phyloP scores from a whole-genome alignment of 2,329 filamentous ascomycete genomes.

The Aureobasidium sp. region DNA sequence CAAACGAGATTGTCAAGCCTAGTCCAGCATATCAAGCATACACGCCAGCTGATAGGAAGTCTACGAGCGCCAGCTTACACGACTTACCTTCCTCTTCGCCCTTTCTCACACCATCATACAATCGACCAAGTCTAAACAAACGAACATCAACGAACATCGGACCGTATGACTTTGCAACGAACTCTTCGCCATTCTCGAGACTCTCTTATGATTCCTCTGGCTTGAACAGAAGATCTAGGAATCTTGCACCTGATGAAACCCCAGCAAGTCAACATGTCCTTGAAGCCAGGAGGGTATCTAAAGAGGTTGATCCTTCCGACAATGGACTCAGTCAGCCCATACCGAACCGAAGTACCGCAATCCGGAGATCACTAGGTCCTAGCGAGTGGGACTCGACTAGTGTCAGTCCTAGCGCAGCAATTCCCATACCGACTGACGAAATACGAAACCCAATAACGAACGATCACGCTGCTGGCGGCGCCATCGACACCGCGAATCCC shows the following conservation, averaged over 20 bases:
- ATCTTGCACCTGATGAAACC: not conserved
- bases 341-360: not conserved
- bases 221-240: not conserved
- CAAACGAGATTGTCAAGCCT: not conserved
- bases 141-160: not conserved
- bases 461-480: not conserved
- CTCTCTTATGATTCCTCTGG: not conserved
- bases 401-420: not conserved
- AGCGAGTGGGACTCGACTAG: not conserved
- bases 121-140: not conserved
- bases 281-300: not conserved
- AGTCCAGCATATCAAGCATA: not conserved
- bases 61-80: not conserved
- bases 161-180: not conserved
- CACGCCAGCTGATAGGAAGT: slow-evolving; percentile 1
- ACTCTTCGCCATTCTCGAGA: not conserved
- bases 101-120: not conserved
- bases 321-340: not conserved
- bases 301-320: not conserved
- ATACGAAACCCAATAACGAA: not conserved
- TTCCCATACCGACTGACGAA: not conserved
- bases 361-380: not conserved
- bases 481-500: not conserved
- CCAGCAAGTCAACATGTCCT: not conserved
- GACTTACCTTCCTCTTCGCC: not conserved